These are phyloP conservation scores for Exutisphaerella laricina DNA, from an alignment of 2,329 filamentous ascomycete genomes.

Conservation along the genomic window DNA sequence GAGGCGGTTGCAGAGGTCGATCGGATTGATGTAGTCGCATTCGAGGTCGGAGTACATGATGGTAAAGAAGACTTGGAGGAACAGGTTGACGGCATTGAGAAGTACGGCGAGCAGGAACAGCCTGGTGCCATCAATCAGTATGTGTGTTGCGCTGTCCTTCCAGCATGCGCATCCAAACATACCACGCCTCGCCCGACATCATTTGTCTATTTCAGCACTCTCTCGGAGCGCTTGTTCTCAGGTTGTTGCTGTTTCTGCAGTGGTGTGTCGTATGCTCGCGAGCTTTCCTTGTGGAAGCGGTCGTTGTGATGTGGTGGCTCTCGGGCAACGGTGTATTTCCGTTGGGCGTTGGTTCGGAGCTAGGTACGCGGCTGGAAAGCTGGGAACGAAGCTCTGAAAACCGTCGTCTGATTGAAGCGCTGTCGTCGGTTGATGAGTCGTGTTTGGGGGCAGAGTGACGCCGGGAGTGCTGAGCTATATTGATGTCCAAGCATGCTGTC, in stretches of 20 bases:
- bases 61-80: conserved; percentile 99
- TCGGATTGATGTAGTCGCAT: conserved; percentile 99
- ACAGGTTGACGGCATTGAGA: conserved; percentile 99
- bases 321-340: not conserved
- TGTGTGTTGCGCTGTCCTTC: conserved; percentile 4
- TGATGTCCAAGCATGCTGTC: no score
- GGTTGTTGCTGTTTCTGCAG: not conserved
- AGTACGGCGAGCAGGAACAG: conserved; percentile 95
- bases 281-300: not conserved
- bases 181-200: conserved; percentile 39
- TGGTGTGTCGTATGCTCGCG: not conserved
- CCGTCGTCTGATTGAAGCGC: no score
- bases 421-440: no score
- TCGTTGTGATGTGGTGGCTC: not conserved
- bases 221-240: not conserved
- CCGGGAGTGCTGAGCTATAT: no score
- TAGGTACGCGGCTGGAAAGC: no score
- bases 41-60: conserved; percentile 99
- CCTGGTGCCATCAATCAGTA: conserved; percentile 43
- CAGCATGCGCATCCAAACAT: conserved; percentile 10
- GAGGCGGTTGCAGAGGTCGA: conserved; percentile 99
- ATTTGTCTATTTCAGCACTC: conserved; percentile 15
- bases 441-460: no score
- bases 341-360: not conserved
- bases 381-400: no score